Percentiles rank a stretch among this genome's conserved stretches.
Evolutionary conservation across 2,329 filamentous ascomycete species (phyloP).

Genomic region (Pestalotiopsis sp.): DNA sequence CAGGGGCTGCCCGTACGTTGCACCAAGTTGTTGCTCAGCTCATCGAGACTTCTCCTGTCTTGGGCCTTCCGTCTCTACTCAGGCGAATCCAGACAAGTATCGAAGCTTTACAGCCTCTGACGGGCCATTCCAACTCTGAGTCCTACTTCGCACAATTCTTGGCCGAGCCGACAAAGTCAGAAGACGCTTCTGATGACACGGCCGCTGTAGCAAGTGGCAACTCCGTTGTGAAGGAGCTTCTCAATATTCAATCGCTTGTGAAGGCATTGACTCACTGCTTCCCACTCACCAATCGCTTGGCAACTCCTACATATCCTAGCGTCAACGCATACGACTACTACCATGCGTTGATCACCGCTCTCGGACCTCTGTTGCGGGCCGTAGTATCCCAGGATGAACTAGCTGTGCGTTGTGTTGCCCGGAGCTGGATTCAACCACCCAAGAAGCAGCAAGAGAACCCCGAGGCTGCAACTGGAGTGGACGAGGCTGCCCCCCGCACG

Average conservation of each 20-base stretch:
- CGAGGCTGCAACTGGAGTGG: conserved; percentile 15
- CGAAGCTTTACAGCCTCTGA: conserved; percentile 66
- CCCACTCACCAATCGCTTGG: conserved; percentile 65
- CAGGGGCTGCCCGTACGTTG: conserved; percentile 67
- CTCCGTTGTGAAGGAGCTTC: conserved; percentile 72
- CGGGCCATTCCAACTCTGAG: conserved; percentile 47
- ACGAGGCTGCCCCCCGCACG: conserved; percentile 12
- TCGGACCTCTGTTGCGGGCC: conserved; percentile 76
- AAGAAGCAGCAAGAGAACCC: conserved; percentile 24
- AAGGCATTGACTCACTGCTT: conserved; percentile 76
- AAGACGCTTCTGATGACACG: conserved; percentile 31
- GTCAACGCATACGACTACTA: conserved; percentile 88
- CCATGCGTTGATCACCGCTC: conserved; percentile 66
- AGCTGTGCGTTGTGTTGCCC: conserved; percentile 71
- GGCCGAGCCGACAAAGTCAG: conserved; percentile 34
- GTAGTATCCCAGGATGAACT: conserved; percentile 84
- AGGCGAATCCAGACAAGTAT: conserved; percentile 71
- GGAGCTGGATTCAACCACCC: conserved; percentile 55
- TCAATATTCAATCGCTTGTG: conserved; percentile 74
- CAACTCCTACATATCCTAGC: conserved; percentile 65
- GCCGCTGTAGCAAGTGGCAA: conserved; percentile 66
- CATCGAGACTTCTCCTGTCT: conserved; percentile 76
- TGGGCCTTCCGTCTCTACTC: conserved; percentile 80
- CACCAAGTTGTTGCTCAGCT: conserved; percentile 74
- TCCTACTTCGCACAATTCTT: conserved; percentile 75